These are phyloP conservation scores for Grigorovia humatica DNA, from an alignment of 805 yeast genomes.

Conservation along the genomic window DNA sequence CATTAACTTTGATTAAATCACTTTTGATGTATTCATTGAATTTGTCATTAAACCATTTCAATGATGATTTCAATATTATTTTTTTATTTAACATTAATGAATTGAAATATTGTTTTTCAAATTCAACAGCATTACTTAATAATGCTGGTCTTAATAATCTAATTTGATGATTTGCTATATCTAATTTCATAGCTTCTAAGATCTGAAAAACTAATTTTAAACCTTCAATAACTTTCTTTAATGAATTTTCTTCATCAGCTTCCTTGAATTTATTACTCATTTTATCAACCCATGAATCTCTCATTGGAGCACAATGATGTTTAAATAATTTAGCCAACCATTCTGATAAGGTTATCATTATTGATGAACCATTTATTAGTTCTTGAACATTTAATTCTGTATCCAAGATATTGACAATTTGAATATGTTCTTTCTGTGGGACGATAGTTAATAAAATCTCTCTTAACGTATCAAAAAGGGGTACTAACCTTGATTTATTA, in stretches of 20 bases:
- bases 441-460: conserved; percentile 65
- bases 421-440: conserved; percentile 62
- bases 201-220: conserved; percentile 69
- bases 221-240: conserved; percentile 56
- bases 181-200: conserved; percentile 88
- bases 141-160: conserved; percentile 74
- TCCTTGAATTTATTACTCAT: conserved; percentile 52
- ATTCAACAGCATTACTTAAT: conserved; percentile 77
- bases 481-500: conserved; percentile 43
- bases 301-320: conserved; percentile 91
- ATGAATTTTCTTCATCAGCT: conserved; percentile 35
- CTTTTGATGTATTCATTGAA: conserved; percentile 15
- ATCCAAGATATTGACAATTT: conserved; percentile 65
- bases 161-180: conserved; percentile 91
- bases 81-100: conserved; percentile 40
- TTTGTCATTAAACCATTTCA: conserved; percentile 50
- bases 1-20: conserved; percentile 3
- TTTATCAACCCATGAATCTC: conserved; percentile 80
- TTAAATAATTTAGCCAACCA: conserved; percentile 75
- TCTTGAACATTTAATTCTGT: conserved; percentile 69
- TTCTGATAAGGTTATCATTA: conserved; percentile 51
- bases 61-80: conserved; percentile 47
- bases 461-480: conserved; percentile 65
- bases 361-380: conserved; percentile 45
- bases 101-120: conserved; percentile 74